Conservation (phyloP, 306 rosid genomes). For the Quillaja saponaria region DNA sequence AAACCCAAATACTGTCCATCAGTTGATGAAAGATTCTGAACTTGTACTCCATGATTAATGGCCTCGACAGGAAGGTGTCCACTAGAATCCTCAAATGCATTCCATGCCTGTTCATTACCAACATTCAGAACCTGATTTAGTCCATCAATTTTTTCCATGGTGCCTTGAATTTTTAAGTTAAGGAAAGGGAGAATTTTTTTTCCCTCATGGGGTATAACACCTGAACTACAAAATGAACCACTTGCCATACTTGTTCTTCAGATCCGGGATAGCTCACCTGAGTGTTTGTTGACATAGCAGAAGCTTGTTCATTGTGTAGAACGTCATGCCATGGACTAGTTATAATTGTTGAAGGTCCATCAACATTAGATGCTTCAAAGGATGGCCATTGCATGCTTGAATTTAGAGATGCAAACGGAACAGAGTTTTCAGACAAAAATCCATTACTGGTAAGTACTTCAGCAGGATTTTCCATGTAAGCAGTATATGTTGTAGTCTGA, state of each 20-base stretch:
- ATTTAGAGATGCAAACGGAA: constrained; percentile 42
- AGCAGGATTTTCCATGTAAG: constrained; percentile 34
- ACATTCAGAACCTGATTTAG: constrained; percentile 35
- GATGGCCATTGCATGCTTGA: constrained; percentile 50
- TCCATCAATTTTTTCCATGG: constrained; percentile 27
- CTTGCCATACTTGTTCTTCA: constrained; percentile 5
- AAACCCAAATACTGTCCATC: constrained; percentile 41
- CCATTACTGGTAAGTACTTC: constrained; percentile 33
- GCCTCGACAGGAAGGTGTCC: constrained; percentile 39
- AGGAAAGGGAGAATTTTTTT: background rate
- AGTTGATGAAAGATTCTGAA: constrained; percentile 37
- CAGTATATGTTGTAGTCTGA: constrained; percentile 34
- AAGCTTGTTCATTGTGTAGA: constrained; percentile 36
- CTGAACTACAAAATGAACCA: constrained; percentile 20
- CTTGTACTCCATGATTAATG: constrained; percentile 34
- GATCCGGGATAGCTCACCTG: constrained; percentile 39
- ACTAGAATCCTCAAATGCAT: constrained; percentile 66
- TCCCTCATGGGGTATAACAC: background rate
- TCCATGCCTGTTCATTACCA: constrained; percentile 60
- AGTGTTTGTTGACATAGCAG: constrained; percentile 32
- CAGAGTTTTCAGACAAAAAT: constrained; percentile 45
- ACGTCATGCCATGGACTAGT: constrained; percentile 48
- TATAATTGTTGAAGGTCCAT: constrained; percentile 34
- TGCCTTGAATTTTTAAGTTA: constrained; percentile 12
- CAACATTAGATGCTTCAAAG: constrained; percentile 31